Conservation (phyloP, 129 eudicot genomes). For the Apium graveolens region DNA sequence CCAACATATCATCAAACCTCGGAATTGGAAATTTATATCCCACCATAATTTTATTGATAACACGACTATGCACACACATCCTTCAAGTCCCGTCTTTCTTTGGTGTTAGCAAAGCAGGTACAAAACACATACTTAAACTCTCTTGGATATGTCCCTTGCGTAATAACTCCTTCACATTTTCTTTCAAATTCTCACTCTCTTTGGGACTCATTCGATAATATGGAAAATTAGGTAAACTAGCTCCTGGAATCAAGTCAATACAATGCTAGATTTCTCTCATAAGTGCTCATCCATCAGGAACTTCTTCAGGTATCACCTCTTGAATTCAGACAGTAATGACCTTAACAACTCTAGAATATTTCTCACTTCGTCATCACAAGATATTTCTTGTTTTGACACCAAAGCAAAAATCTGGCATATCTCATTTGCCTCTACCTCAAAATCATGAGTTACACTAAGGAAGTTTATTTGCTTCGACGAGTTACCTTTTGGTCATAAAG, state of each 20-base stretch:
- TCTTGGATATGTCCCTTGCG: background rate
- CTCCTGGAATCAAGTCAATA: no score
- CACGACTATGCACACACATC: background rate
- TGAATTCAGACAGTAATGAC: background rate
- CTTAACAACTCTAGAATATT: background rate
- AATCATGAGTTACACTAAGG: no score
- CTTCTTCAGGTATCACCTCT: background rate
- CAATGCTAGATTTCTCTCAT: background rate
- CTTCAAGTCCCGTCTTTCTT: background rate
- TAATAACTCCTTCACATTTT: background rate
- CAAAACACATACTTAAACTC: background rate
- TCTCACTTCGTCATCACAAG: background rate
- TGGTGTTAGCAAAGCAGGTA: background rate
- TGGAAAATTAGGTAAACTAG: background rate
- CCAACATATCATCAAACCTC: background rate
- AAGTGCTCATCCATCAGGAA: background rate
- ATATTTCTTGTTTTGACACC: no score
- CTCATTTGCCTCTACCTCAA: no score
- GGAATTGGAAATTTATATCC: background rate
- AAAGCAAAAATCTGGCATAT: no score
- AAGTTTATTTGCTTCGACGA: no score
- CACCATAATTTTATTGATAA: background rate
- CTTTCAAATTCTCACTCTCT: background rate
- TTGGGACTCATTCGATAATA: background rate
- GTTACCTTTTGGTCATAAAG: no score